Base-by-base conservation (phyloP, 495 filamentous ascomycete genomes). In the Penicillium paradoxum region DNA sequence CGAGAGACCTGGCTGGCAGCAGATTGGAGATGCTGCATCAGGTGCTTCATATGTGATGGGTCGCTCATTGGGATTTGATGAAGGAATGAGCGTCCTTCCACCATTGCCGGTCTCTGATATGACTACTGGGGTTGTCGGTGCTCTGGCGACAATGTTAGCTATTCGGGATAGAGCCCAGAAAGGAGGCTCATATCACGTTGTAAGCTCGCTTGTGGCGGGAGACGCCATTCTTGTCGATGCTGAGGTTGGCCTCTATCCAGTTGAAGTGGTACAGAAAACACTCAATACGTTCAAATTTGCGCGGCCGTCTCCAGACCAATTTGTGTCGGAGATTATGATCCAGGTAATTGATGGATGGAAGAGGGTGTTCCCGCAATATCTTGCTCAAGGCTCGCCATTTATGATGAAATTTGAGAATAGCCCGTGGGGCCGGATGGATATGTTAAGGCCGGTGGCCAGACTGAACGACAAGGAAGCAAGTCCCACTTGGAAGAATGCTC, bases 71-170 rank as follows among this genome's bases (percentile, higher is more conserved):
- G 83, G 84, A 4, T 84, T 77, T 76, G 73, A 73, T 10, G 83
- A 87, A 57, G 84, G 84, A 6, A 59, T 69, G 3, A 78, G 78
- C 59, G 78, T 88, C 18, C 77, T 88, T 1, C 85, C 84, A 36
- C 83, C 83, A 0, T 84, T 88, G 53, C 86, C 85, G 13, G 83
- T 86, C 66, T 85, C 80, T 19, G 85, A 88, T 63, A 88, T 89
- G 69, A 79, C 78, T 14, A 85, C 84, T 15, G 86, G 73, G 2
- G 62, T 76, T 44, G 69, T 83, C 42, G 82, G 82, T 11, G 74
- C 75, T 8, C 63, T 83, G 33, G 79, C 74, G 13, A 79, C 80
- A 0, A 68, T 85, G 54, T 59, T 75, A 19, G 82, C 60, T 5
- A 18, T 68, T 19, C 43, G 63, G 1, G 63, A 66, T n/a, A 57